Evolutionary conservation across 306 rosid genomes (phyloP).

Genomic region (Pyrus betulifolia): DNA sequence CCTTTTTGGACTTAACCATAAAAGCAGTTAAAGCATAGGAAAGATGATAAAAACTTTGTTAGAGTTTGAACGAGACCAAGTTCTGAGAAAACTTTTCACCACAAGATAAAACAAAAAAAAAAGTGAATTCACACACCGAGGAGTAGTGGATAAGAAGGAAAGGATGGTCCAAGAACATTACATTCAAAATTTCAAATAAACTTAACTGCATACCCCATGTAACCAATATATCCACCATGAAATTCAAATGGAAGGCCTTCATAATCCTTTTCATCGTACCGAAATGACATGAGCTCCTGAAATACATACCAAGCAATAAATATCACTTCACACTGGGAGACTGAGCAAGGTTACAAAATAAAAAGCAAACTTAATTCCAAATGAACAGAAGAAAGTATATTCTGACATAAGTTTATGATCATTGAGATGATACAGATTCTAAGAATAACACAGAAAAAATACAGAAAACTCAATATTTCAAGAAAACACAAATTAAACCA

Average conservation of each 20-base stretch:
- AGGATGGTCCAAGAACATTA: background rate
- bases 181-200: background rate
- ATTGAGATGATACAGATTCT: background rate
- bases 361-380: background rate
- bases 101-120: background rate
- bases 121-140: background rate
- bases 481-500: background rate
- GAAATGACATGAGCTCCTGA: conserved; percentile 74
- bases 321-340: background rate
- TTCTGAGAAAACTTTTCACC: background rate
- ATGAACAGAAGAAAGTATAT: background rate
- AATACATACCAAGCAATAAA: conserved; percentile 22
- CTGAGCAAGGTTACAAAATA: background rate
- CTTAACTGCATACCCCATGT: conserved; percentile 69
- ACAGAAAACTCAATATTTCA: background rate
- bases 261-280: conserved; percentile 54
- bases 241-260: conserved; percentile 90
- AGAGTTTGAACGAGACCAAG: background rate
- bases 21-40: background rate
- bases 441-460: background rate
- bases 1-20: too few relatives aligned
- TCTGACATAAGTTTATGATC: background rate
- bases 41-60: background rate
- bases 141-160: background rate
- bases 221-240: conserved; percentile 93